Conservation (phyloP, 345 rosid genomes). For the Linum usitatissimum region DNA sequence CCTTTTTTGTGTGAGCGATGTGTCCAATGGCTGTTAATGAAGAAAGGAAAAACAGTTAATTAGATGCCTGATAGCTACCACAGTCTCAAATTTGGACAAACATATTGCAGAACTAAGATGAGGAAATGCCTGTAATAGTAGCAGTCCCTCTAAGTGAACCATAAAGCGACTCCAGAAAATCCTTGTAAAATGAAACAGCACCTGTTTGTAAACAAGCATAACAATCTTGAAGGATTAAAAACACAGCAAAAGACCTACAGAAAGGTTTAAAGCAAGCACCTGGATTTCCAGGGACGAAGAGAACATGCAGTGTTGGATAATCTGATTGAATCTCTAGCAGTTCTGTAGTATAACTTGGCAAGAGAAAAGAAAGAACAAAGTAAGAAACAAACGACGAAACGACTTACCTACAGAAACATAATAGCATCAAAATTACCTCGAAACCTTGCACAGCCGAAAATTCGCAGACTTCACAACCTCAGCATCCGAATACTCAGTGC, state of each 20-base stretch:
- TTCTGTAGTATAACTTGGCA: conserved; percentile 49
- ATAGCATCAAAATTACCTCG: conserved; percentile 31
- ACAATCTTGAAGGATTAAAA: not conserved
- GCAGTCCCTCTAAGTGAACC: conserved; percentile 54
- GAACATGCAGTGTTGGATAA: conserved; percentile 44
- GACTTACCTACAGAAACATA: not conserved
- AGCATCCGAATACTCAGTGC: conserved; percentile 20
- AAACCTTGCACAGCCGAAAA: conserved; percentile 51
- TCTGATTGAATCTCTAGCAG: conserved; percentile 57
- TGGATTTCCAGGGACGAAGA: conserved; percentile 84
- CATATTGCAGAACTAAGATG: not conserved
- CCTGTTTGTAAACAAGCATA: conserved; percentile 34
- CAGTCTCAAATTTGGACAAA: not conserved
- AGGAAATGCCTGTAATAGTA: conserved; percentile 40
- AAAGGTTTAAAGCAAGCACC: conserved; percentile 25
- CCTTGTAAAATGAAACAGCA: conserved; percentile 58
- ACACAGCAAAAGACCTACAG: not conserved
- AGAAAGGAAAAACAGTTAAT: not conserved
- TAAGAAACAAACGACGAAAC: not conserved
- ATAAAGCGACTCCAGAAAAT: conserved; percentile 58
- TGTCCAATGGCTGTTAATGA: conserved; percentile 50
- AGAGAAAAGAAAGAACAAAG: conserved; percentile 5
- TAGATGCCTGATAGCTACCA: not conserved
- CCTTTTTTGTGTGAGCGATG: conserved; percentile 66
- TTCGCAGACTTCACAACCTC: conserved; percentile 22